These are phyloP conservation scores for Monilinia laxa DNA, from an alignment of 2,329 filamentous ascomycete species.

Conservation along the genomic window DNA sequence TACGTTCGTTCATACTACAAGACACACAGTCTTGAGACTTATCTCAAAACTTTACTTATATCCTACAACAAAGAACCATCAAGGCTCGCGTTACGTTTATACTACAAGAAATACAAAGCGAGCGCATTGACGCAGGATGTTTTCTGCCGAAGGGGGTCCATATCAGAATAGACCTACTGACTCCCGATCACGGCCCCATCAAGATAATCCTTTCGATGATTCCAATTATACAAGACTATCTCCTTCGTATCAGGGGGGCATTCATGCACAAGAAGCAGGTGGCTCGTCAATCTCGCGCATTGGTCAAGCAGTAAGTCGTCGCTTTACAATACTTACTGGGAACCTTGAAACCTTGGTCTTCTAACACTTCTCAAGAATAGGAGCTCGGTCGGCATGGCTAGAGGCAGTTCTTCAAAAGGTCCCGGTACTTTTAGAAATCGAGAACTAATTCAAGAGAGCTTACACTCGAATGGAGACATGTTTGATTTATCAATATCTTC, in stretches of 20 bases:
- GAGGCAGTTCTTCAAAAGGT: background rate
- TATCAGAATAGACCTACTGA: too few relatives aligned
- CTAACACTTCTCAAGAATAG: constrained; percentile 1
- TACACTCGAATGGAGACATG: background rate
- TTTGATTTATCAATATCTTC: background rate
- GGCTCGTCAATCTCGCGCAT: background rate
- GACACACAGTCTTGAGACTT: too few relatives aligned
- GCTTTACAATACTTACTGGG: background rate
- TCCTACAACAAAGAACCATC: too few relatives aligned
- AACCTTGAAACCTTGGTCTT: background rate
- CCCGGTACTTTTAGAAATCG: background rate
- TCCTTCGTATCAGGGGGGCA: background rate
- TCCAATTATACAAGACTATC: background rate
- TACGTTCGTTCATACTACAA: too few relatives aligned
- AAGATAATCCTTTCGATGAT: too few relatives aligned
- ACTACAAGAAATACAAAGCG: too few relatives aligned
- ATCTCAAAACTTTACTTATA: too few relatives aligned
- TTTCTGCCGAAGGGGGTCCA: too few relatives aligned
- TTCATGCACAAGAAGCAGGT: background rate
- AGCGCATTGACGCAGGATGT: too few relatives aligned
- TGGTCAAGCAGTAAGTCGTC: constrained; percentile 4
- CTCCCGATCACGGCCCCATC: too few relatives aligned
- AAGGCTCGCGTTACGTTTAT: too few relatives aligned
- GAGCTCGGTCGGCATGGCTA: background rate
- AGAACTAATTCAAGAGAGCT: constrained; percentile 8